A percentile compares a stretch with the other conserved stretches of the same genome.
phyloP scores from a whole-genome alignment of 2,329 filamentous ascomycete genomes.

The Myriosclerotinia scirpicola region DNA sequence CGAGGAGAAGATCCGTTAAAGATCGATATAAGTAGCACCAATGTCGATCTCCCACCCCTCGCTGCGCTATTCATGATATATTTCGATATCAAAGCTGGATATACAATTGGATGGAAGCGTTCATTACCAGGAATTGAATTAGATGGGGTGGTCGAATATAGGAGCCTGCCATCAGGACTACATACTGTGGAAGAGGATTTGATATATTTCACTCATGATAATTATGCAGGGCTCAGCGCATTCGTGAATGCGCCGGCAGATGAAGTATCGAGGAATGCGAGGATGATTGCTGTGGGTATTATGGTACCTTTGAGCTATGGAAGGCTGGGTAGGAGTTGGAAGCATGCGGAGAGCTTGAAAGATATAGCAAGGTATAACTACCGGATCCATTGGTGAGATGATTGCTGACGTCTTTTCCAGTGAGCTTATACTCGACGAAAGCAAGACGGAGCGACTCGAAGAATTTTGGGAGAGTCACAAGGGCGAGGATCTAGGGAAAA shows the following conservation, averaged over 20 bases:
- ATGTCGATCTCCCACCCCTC: constrained; percentile 58
- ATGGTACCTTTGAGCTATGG: constrained; percentile 85
- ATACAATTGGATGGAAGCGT: constrained; percentile 86
- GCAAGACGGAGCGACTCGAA: constrained; percentile 64
- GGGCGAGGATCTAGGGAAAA: constrained; percentile 36
- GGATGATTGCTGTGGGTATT: constrained; percentile 89
- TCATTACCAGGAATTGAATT: constrained; percentile 68
- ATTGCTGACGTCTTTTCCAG: constrained; percentile 42
- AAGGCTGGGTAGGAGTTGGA: constrained; percentile 83
- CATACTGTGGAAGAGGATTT: constrained; percentile 87
- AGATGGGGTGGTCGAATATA: constrained; percentile 91
- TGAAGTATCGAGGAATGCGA: constrained; percentile 78
- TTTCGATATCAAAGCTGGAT: constrained; percentile 91
- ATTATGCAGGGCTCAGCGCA: constrained; percentile 84
- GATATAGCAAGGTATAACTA: constrained; percentile 64
- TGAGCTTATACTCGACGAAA: constrained; percentile 63
- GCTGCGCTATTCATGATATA: constrained; percentile 84
- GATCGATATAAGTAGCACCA: constrained; percentile 36
- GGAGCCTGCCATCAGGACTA: constrained; percentile 88
- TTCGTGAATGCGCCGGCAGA: constrained; percentile 83
- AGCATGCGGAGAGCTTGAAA: constrained; percentile 75
- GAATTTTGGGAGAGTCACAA: constrained; percentile 75
- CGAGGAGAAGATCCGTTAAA: constrained; percentile 40
- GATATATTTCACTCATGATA: constrained; percentile 87
- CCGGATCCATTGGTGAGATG: background rate